Base-by-base conservation (phyloP, 164 flowering plant species). In the Macadamia tetraphylla region DNA sequence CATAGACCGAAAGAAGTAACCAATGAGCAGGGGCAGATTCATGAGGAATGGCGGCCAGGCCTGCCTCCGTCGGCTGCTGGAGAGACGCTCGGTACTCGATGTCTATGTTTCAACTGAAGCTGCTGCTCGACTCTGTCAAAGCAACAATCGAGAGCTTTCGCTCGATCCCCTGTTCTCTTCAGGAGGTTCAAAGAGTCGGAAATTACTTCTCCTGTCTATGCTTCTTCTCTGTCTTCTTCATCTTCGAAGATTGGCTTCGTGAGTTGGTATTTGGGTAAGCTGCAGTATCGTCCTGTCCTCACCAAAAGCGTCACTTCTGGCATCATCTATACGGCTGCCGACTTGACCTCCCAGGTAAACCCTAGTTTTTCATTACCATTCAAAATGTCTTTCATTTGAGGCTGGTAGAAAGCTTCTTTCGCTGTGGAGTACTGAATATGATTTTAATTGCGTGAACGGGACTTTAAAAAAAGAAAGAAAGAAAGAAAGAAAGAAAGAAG, bases 291-390 rank as follows among this genome's bases (percentile, higher is more conserved):
- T 9, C 98, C 97, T 29, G 60, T 94, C 74, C 66, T 88, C 55
- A 91, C 97, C 1, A 94, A 94, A 77, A 80, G 90, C 68, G 30
- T 87, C 65, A 91, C 97, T 60, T 81, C 82, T 52, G 81, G 82
- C 6, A 56, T 88, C 65, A 90, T 91, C 75, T 89, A 87, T 72
- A 79, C 81, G 9, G 93, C 86, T n/a, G 94, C 98, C 48, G 98
- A 94, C 64, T 77, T 87, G 51, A 80, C 97, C 0, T 83, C 97
- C 30, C 97, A 94, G 95, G 98, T 91, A 74, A 44, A 59, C 43
- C 29, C 10, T 9, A 48, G 51, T 11, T 52, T 62, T 62, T 55
- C 17, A 6, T 59, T 42, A 1, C 13, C 18, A 17, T 59, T 48
- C 17, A 1, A n/a, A 35, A 4, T 46, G 49, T 14, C 15, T 61